Evolutionary conservation across 1,284 basidiomycete species (phyloP).

Genomic region (Cronartium quercuum): DNA sequence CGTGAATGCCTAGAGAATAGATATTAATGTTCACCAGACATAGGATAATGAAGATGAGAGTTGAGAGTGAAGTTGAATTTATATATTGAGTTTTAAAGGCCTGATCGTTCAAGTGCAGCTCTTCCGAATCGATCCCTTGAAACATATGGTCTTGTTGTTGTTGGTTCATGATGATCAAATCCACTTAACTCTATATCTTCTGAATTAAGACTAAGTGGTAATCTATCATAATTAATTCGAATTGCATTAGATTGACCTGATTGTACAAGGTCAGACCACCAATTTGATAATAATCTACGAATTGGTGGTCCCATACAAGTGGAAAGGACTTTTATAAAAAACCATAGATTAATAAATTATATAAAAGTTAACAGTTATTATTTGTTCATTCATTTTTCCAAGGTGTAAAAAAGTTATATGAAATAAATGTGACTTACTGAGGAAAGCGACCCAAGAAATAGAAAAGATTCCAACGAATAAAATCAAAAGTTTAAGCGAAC

Average conservation of each 20-base stretch:
- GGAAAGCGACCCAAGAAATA: conserved; percentile 3
- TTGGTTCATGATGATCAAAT: neutral
- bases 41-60: neutral
- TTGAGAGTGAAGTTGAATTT: neutral
- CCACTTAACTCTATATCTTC: neutral
- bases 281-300: neutral
- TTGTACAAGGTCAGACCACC: conserved; percentile 10
- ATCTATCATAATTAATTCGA: neutral
- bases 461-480: neutral
- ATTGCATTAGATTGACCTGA: neutral
- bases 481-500: neutral
- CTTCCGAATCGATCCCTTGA: neutral
- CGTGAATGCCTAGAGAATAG: neutral
- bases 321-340: conserved; percentile 7
- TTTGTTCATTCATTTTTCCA: neutral
- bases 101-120: neutral
- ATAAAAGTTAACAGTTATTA: too few relatives aligned
- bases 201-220: neutral
- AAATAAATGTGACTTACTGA: neutral
- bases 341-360: too few relatives aligned
- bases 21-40: neutral
- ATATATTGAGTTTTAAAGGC: neutral
- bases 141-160: neutral
- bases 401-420: neutral
- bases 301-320: conserved; percentile 28